phyloP scores from a whole-genome alignment of 129 eudicot genomes.

The Kitagawia praeruptora region DNA sequence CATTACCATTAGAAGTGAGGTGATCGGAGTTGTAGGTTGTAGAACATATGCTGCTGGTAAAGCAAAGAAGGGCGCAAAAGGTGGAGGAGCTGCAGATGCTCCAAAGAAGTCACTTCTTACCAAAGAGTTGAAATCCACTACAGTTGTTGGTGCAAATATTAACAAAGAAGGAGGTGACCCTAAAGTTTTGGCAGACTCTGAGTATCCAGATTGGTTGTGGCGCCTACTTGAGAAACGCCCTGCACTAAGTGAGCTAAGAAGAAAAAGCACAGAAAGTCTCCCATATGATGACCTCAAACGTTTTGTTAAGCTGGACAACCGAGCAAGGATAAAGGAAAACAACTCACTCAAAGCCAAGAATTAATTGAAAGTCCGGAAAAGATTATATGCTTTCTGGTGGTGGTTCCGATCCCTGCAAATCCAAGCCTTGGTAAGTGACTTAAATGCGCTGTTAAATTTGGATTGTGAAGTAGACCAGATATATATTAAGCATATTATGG shows the following conservation, averaged over 20 bases:
- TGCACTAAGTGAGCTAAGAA: constrained; percentile 76
- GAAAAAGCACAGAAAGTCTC: constrained; percentile 56
- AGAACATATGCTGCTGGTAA: constrained; percentile 25
- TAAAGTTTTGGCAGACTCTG: constrained; percentile 57
- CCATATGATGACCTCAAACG: constrained; percentile 81
- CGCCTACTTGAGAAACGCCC: constrained; percentile 70
- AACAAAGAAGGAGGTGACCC: constrained; percentile 27
- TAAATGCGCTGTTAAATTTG: neutral
- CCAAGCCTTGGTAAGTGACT: neutral
- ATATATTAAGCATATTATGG: neutral
- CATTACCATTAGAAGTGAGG: constrained; percentile 19
- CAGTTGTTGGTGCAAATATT: constrained; percentile 26
- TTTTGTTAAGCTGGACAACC: constrained; percentile 86
- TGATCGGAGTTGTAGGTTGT: neutral
- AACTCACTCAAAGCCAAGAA: constrained; percentile 69
- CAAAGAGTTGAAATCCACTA: constrained; percentile 26
- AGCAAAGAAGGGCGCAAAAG: constrained; percentile 25
- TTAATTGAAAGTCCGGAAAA: constrained; percentile 15
- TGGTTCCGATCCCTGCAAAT: neutral
- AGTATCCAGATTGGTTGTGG: constrained; percentile 89
- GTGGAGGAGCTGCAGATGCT: constrained; percentile 22
- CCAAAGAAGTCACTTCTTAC: constrained; percentile 19
- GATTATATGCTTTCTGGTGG: neutral
- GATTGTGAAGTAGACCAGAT: neutral
- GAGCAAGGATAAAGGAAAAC: constrained; percentile 88